Percentiles rank a stretch among this genome's conserved stretches.
Conservation (phyloP, 345 rosid species). For the Schrenkiella parvula region DNA sequence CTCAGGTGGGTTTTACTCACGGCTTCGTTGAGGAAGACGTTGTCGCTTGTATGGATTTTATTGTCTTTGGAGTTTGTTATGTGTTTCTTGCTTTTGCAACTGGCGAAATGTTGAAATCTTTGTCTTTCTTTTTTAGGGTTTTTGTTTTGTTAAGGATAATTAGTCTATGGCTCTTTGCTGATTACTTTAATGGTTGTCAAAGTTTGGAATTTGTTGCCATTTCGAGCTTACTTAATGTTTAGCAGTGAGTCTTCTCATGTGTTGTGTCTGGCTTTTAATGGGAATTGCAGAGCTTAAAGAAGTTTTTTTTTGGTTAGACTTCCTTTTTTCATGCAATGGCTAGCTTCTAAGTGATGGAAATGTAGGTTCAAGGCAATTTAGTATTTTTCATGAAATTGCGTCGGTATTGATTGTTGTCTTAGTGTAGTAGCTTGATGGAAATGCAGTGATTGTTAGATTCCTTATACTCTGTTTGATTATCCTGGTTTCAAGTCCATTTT, state of each 20-base stretch:
- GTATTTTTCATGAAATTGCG: background rate
- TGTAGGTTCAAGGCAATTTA: background rate
- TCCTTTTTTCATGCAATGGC: background rate
- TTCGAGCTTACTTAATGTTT: constrained; percentile 9
- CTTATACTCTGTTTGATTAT: background rate
- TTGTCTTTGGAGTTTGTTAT: background rate
- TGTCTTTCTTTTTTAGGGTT: background rate
- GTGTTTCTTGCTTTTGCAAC: background rate
- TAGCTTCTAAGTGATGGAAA: background rate
- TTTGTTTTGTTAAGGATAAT: background rate
- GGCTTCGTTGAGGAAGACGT: background rate
- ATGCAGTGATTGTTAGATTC: background rate
- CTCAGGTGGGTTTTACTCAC: constrained; percentile 42
- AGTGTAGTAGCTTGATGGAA: background rate
- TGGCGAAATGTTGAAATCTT: background rate
- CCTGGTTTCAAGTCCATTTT: background rate
- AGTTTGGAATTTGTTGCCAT: background rate
- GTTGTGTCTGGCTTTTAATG: background rate
- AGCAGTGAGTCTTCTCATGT: background rate
- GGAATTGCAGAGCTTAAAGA: background rate
- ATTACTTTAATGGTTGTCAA: constrained; percentile 5
- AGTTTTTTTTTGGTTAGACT: background rate
- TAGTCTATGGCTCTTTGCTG: background rate
- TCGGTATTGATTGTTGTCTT: background rate
- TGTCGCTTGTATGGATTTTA: background rate